Evolutionary conservation across 495 filamentous ascomycete species (phyloP), one percentile per base, ranked within the genome.

Genomic region (Trichocladium uniseriatum): DNA sequence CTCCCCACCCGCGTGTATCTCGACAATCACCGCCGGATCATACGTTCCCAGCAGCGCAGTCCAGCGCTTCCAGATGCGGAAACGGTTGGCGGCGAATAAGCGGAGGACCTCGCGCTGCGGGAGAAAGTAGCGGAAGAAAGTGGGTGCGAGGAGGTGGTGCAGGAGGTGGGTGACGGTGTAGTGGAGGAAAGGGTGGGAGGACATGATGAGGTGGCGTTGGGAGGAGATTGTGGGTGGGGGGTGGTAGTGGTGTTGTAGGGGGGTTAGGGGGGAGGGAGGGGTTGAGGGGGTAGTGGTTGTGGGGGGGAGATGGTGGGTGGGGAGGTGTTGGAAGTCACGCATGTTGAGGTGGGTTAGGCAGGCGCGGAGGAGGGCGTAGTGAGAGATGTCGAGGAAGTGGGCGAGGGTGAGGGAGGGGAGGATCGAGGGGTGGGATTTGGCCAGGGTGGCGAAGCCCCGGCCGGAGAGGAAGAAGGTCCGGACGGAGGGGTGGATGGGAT

Each of bases 341-440:
- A 66, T 67, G 47, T 67, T 64, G 53, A 70, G 59, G 40, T 66
- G 69, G 0, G 50, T 55, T 1, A 69, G 49, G 38, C 64, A 64
- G 0, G 65, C 62, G 32, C 56, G 58, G 22, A 69, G 56, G 6
- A 69, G 50, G 10, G 61, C 44, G 53, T 63, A 64, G 51, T 68
- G 65, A 4, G 56, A 59, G 7, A 66, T 40, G 40, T 67, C 59
- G 43, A 65, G 38, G 28, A 57, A 60, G 22, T 59, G 52, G 3
- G 53, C 27, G 0, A 52, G 21, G 1, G 49, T 44, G 22, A 58
- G 49, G n/a, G 10, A 9, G 14, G 35, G 9, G 16, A 49, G 48
- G 27, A 56, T 38, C 39, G 53, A 40, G 7, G 51, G 21, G 38
- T 48, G 45, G 16, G 36, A 28, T 5, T 38, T 49, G 11, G 56